Base-by-base conservation (phyloP, 257 asterid genomes). In the Coffea eugenioides region DNA sequence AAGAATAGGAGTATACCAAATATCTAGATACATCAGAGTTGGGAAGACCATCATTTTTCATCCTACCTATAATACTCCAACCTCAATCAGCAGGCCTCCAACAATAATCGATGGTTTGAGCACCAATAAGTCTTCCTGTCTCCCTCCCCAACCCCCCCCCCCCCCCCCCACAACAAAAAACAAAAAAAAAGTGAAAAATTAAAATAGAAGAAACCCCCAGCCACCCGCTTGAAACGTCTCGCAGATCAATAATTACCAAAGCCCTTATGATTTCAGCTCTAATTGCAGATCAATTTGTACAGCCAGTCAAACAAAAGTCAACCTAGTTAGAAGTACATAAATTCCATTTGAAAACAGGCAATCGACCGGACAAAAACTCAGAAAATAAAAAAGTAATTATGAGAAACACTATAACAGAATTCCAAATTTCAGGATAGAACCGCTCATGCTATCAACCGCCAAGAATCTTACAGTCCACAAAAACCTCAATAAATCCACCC, bases 281-380 rank as follows among this genome's bases (percentile, higher is more conserved):
- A 66, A 15, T 20, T 31, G 27, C 6, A 69, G 81, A 78, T 78
- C 81, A 49, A 36, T 27, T 16, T 48, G 8, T 59, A 18, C 69
- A 59, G 46, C 41, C 79, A 51, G 46, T 59, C 79, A 51, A 79
- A 49, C 69, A 14, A 5, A n/a, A 51, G 78, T 80, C 82, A 80
- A 80, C 78, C 36, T 34, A 36, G 57, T 54, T 34, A 52, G 48
- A 51, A 39, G 23, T 57, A 56, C 78, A 46, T 52, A 64, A n/a
- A 80, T 9, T 56, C 79, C 79, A 45, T 25, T 4, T 48, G 59
- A 34, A 48, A 31, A 45, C 48, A 16, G 11, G 61, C 48, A 31
- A 12, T 36, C 15, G 61, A 61, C 43, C 41, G 23, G 25, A 8
- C 54, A 62, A 46, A 64, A 68, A 69, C 16, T 39, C 57, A 0